Conservation (phyloP, 2,329 filamentous ascomycete genomes). For the Penicillium sp. region DNA sequence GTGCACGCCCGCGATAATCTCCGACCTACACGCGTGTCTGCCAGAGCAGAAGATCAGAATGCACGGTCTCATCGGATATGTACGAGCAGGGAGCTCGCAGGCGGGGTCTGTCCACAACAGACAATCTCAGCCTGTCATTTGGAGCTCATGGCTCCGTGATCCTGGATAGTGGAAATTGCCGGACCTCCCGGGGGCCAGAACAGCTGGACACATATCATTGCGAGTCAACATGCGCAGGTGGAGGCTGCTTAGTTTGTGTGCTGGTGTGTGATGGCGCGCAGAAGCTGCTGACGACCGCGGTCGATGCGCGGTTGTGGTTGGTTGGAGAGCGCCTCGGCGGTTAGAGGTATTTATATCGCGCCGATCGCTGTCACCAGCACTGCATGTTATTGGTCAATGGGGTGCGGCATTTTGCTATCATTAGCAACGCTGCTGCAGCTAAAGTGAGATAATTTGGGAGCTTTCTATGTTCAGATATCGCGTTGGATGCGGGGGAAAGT, state of each 20-base stretch:
- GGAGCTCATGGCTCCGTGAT: constrained; percentile 4
- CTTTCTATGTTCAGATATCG: constrained; percentile 12
- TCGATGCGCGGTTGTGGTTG: constrained; percentile 11
- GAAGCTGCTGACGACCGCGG: constrained; percentile 7
- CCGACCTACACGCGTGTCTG: no score
- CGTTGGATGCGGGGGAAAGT: constrained; percentile 15
- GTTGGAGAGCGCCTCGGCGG: constrained; percentile 23
- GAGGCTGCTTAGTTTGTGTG: constrained; percentile 6
- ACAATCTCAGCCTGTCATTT: constrained; percentile 10
- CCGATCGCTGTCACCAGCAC: background rate
- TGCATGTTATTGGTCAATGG: constrained; percentile 7
- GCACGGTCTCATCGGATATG: no score
- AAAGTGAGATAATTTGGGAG: constrained; percentile 15
- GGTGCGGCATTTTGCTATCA: constrained; percentile 16
- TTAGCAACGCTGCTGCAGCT: constrained; percentile 21
- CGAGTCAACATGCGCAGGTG: no score
- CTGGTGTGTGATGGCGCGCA: constrained; percentile 18
- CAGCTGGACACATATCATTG: background rate
- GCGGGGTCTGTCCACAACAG: background rate
- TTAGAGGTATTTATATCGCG: constrained; percentile 19
- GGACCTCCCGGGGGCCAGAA: constrained; percentile 5
- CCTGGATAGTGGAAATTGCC: constrained; percentile 8
- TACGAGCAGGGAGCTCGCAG: background rate
- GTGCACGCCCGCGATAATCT: no score
- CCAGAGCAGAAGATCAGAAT: no score